phyloP scores from a whole-genome alignment of 2,329 filamentous ascomycete genomes.

The Cytospora mali region DNA sequence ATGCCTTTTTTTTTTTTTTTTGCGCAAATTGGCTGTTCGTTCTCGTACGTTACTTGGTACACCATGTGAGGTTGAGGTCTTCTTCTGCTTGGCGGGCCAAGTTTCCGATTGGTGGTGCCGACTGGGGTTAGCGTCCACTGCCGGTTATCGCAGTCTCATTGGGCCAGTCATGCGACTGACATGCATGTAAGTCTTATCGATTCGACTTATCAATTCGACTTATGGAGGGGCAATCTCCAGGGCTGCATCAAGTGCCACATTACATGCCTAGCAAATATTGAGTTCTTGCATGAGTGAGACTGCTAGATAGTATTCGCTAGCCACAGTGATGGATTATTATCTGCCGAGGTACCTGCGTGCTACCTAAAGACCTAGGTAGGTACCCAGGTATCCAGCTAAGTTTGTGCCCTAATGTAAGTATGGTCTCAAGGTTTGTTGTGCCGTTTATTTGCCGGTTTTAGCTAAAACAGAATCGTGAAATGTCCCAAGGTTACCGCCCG shows the following conservation, averaged over 20 bases:
- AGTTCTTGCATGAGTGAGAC: background rate
- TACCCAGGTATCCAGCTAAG: no score
- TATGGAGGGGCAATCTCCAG: no score
- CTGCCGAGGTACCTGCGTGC: no score
- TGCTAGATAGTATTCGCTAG: background rate
- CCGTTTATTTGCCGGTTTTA: no score
- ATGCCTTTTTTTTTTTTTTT: no score
- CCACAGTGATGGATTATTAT: background rate
- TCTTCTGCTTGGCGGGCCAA: constrained; percentile 16
- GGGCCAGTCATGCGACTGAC: constrained; percentile 6
- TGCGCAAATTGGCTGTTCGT: background rate
- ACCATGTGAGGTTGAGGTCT: constrained; percentile 14
- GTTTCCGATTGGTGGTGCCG: constrained; percentile 24
- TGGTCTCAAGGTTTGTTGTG: no score
- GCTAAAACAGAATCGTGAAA: no score
- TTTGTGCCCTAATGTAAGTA: no score
- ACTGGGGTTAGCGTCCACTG: constrained; percentile 18
- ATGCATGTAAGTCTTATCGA: no score
- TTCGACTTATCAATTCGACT: no score
- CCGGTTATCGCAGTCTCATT: constrained; percentile 19
- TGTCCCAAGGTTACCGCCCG: no score
- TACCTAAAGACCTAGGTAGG: no score
- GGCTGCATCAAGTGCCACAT: background rate
- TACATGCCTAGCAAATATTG: background rate
- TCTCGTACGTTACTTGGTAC: background rate